Conservation (phyloP, 768 basidiomycete species). For the Lyophyllum decastes region DNA sequence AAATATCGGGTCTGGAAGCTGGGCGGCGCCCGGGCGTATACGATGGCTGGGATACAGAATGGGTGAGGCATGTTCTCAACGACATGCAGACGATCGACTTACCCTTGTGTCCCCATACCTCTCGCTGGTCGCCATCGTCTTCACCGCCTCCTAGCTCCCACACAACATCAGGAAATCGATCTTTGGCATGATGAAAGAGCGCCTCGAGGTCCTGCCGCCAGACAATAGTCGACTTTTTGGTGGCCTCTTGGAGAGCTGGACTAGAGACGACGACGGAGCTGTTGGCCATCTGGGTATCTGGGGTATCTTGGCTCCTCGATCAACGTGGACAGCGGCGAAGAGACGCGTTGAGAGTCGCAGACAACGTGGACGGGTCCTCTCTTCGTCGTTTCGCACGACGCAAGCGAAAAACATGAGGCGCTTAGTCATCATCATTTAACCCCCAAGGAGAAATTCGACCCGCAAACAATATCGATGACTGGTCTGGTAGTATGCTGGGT, state of each 20-base stretch:
- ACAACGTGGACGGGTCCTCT: slow-evolving; percentile 11
- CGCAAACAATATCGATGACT: neutral
- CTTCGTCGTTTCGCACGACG: slow-evolving; percentile 20
- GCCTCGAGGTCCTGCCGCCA: slow-evolving; percentile 84
- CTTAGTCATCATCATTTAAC: slow-evolving; percentile 17
- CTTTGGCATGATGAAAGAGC: slow-evolving; percentile 82
- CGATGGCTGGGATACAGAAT: slow-evolving; percentile 55
- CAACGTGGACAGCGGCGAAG: neutral
- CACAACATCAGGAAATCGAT: slow-evolving; percentile 95
- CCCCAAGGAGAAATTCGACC: neutral
- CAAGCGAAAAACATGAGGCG: slow-evolving; percentile 21
- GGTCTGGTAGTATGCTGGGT: too few relatives aligned
- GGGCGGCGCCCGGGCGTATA: slow-evolving; percentile 93
- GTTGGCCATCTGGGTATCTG: slow-evolving; percentile 20
- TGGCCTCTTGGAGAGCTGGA: slow-evolving; percentile 65
- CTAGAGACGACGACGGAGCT: slow-evolving; percentile 11
- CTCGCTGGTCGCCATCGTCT: slow-evolving; percentile 49
- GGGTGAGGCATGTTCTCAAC: neutral
- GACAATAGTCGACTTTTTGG: slow-evolving; percentile 60
- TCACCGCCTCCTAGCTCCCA: slow-evolving; percentile 71
- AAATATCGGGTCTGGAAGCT: slow-evolving; percentile 91
- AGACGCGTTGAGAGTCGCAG: slow-evolving; percentile 9
- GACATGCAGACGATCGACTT: slow-evolving; percentile 17
- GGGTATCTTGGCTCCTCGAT: slow-evolving; percentile 15
- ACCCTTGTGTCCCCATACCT: slow-evolving; percentile 98